phyloP scores from a whole-genome alignment of 495 filamentous ascomycete species.

The Jackrogersella minutella region DNA sequence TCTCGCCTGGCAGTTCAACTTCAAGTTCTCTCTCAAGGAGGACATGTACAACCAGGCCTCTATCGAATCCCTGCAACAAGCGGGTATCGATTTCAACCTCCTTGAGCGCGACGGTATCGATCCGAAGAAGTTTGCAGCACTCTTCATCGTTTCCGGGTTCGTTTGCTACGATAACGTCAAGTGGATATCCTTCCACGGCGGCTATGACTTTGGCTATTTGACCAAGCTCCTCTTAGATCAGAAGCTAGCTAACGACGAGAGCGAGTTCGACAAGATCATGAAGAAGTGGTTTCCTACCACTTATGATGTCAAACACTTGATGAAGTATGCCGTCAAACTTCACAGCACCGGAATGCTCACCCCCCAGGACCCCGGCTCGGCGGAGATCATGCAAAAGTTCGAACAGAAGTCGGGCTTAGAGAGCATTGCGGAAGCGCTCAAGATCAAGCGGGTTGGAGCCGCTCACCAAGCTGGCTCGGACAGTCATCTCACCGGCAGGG shows the following conservation, averaged over 20 bases:
- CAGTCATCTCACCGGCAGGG: slow-evolving; percentile 88
- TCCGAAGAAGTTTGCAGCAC: slow-evolving; percentile 82
- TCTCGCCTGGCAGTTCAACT: slow-evolving; percentile 98
- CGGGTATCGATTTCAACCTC: slow-evolving; percentile 85
- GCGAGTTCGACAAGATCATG: slow-evolving; percentile 82
- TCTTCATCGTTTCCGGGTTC: slow-evolving; percentile 89
- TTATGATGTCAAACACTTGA: slow-evolving; percentile 96
- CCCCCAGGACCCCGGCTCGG: slow-evolving; percentile 67
- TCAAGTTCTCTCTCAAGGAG: slow-evolving; percentile 89
- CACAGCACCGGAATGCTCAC: slow-evolving; percentile 73
- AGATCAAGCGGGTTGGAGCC: slow-evolving; percentile 82
- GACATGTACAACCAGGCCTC: slow-evolving; percentile 98
- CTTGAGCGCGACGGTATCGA: slow-evolving; percentile 92
- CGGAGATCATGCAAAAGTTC: slow-evolving; percentile 76
- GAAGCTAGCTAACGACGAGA: slow-evolving; percentile 84
- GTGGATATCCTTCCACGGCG: slow-evolving; percentile 98
- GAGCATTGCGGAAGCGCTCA: slow-evolving; percentile 90
- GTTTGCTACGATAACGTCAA: slow-evolving; percentile 87
- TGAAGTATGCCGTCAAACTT: slow-evolving; percentile 71
- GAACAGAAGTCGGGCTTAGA: slow-evolving; percentile 89
- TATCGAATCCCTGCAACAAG: slow-evolving; percentile 83
- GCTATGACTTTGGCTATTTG: slow-evolving; percentile 97
- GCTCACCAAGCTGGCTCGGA: slow-evolving; percentile 93
- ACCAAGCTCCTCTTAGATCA: slow-evolving; percentile 88
- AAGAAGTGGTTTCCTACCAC: slow-evolving; percentile 90